These are phyloP conservation scores for Rhinocladiella mackenziei DNA, from an alignment of 2,329 filamentous ascomycete genomes.

Conservation along the genomic window DNA sequence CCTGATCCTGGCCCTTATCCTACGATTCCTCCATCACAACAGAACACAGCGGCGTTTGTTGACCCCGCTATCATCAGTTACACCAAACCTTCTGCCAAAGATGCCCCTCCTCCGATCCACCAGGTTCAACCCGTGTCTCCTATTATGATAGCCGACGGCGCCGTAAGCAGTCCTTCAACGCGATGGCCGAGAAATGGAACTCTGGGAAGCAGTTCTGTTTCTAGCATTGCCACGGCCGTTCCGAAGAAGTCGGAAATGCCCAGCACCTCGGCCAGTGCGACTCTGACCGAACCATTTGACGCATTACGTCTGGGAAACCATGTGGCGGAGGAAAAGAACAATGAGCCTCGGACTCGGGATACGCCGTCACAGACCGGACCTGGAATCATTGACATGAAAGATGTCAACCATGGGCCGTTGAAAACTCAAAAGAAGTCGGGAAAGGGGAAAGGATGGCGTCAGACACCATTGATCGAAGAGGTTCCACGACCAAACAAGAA, in stretches of 20 bases:
- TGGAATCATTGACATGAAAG: conserved; percentile 33
- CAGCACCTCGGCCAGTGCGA: conserved; percentile 37
- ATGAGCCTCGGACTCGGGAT: conserved; percentile 34
- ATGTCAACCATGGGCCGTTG: conserved; percentile 34
- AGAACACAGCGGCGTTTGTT: conserved; percentile 50
- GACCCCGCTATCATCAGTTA: conserved; percentile 80
- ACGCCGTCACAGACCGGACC: conserved; percentile 39
- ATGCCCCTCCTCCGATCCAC: conserved; percentile 11
- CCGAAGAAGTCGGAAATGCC: conserved; percentile 23
- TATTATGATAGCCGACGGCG: conserved; percentile 34
- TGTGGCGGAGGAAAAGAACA: conserved; percentile 26
- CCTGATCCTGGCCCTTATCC: conserved; percentile 5
- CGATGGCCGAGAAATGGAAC: conserved; percentile 12
- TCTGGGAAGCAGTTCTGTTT: conserved; percentile 25
- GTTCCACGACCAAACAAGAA: conserved; percentile 46
- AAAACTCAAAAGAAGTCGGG: conserved; percentile 32
- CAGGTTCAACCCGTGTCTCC: conserved; percentile 28
- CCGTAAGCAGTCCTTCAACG: conserved; percentile 23
- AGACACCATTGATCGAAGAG: conserved; percentile 65
- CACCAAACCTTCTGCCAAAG: conserved; percentile 34
- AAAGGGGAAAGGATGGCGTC: conserved; percentile 63
- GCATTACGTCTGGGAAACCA: conserved; percentile 34
- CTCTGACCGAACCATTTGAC: conserved; percentile 45
- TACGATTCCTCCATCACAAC: conserved; percentile 16
- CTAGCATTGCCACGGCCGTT: conserved; percentile 26